Conservation (phyloP, 108 stramenopile species). For the Mayamaea pseudoterrestris region DNA sequence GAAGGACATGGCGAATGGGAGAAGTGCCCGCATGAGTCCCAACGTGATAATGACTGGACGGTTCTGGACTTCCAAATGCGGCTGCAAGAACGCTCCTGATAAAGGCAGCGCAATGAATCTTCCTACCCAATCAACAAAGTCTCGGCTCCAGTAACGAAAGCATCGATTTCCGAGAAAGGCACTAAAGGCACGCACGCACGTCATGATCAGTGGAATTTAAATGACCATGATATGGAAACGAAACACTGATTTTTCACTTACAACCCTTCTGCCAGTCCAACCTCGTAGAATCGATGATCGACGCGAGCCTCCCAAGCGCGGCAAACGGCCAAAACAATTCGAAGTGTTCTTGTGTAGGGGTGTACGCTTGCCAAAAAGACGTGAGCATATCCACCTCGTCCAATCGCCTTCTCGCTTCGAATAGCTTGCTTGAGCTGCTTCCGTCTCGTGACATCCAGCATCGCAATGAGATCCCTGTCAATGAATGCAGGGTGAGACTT, state of each 20-base stretch:
- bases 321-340: constrained; percentile 38
- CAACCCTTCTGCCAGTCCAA: constrained; percentile 27
- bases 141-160: constrained; percentile 35
- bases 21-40: constrained; percentile 39
- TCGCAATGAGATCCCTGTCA: constrained; percentile 20
- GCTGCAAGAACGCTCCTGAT: constrained; percentile 18
- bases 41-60: constrained; percentile 41
- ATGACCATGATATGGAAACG: too few species aligned
- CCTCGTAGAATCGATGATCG: constrained; percentile 30
- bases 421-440: constrained; percentile 34
- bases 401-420: constrained; percentile 42
- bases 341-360: constrained; percentile 31
- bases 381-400: constrained; percentile 27
- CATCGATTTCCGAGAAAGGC: constrained; percentile 68
- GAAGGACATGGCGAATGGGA: constrained; percentile 44
- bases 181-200: background rate
- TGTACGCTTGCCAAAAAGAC: constrained; percentile 34
- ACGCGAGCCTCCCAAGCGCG: constrained; percentile 43
- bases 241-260: constrained; percentile 5
- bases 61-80: constrained; percentile 23
- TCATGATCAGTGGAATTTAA: background rate
- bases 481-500: constrained; percentile 3
- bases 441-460: constrained; percentile 16
- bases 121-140: constrained; percentile 18
- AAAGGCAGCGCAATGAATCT: constrained; percentile 35